Conservation (phyloP, 108 stramenopile genomes). For the Nitzschia palea region DNA sequence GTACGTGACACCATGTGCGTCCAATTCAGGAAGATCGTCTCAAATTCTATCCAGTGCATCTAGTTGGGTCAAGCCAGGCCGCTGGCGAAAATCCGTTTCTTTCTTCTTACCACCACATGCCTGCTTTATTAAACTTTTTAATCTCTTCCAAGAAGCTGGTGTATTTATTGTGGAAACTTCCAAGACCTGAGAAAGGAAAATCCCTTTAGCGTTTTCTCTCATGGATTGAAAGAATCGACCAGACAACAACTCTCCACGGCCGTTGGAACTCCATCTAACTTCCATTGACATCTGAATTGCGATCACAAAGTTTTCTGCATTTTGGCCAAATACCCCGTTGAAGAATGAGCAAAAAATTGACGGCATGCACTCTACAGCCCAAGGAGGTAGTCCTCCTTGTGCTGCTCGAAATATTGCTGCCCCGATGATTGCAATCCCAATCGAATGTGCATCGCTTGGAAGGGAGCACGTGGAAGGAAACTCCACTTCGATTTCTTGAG, state of each 20-base stretch:
- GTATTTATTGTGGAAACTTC: constrained; percentile 47
- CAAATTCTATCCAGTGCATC: constrained; percentile 67
- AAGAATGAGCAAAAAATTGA: constrained; percentile 50
- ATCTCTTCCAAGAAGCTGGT: constrained; percentile 56
- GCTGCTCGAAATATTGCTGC: constrained; percentile 67
- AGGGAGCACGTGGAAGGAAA: neutral
- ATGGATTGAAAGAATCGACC: constrained; percentile 65
- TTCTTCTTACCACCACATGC: constrained; percentile 89
- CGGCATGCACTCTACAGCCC: constrained; percentile 80
- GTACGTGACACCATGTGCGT: too few relatives aligned
- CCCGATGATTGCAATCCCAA: constrained; percentile 59
- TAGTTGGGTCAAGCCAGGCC: constrained; percentile 73
- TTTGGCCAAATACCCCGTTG: constrained; percentile 30
- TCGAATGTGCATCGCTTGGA: constrained; percentile 16
- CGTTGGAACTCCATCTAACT: constrained; percentile 30
- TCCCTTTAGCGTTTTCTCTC: constrained; percentile 42
- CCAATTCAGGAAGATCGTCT: too few relatives aligned
- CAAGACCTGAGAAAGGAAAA: constrained; percentile 51
- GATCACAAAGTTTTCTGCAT: constrained; percentile 41
- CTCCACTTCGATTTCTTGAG: constrained; percentile 21
- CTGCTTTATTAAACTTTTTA: constrained; percentile 70
- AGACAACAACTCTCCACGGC: constrained; percentile 51
- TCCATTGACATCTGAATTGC: constrained; percentile 52
- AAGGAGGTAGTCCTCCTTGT: constrained; percentile 77
- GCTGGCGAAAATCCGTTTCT: constrained; percentile 76